Percentiles rank a stretch among this genome's conserved stretches.
These are phyloP conservation scores for Crithidia expoeki DNA, from an alignment of 208 protist genomes.

Conservation along the genomic window DNA sequence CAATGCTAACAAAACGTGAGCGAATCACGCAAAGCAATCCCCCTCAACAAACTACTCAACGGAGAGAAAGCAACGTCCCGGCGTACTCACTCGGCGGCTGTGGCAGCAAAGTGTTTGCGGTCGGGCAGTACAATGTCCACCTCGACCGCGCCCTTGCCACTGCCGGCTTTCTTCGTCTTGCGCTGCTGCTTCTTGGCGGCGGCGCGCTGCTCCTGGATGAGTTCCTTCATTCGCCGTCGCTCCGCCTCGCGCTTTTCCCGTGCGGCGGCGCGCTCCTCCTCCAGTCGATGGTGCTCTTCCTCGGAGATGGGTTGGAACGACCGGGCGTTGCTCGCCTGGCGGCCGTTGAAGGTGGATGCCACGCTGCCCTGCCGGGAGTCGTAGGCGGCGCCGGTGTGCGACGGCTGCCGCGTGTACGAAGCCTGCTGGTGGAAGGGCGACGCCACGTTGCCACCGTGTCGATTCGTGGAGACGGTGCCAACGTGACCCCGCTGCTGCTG, in stretches of 20 bases:
- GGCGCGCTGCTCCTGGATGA: slow-evolving; percentile 67
- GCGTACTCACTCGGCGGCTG: not conserved
- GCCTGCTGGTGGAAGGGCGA: slow-evolving; percentile 24
- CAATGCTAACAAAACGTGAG: not conserved
- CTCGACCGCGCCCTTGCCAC: slow-evolving; percentile 31
- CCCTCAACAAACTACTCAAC: too few relatives aligned
- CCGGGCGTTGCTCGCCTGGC: slow-evolving; percentile 52
- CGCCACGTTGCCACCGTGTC: not conserved
- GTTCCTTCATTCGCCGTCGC: slow-evolving; percentile 72
- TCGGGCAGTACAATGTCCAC: slow-evolving; percentile 74
- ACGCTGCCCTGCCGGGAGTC: slow-evolving; percentile 16
- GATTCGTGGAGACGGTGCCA: not conserved
- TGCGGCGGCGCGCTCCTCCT: slow-evolving; percentile 45
- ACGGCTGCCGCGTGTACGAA: slow-evolving; percentile 15
- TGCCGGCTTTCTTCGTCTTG: slow-evolving; percentile 36
- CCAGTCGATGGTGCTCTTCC: slow-evolving; percentile 39
- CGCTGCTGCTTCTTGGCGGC: slow-evolving; percentile 50
- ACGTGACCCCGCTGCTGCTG: slow-evolving; percentile 8
- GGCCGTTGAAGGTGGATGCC: slow-evolving; percentile 33
- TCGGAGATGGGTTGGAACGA: slow-evolving; percentile 24
- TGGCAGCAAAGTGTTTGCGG: slow-evolving; percentile 34
- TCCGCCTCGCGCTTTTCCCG: slow-evolving; percentile 73
- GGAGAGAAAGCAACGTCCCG: too few relatives aligned
- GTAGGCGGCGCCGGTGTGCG: not conserved
- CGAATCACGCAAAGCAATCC: too few relatives aligned